These are phyloP conservation scores for Amanita thiersii DNA, from an alignment of 768 basidiomycete species.

Conservation along the genomic window DNA sequence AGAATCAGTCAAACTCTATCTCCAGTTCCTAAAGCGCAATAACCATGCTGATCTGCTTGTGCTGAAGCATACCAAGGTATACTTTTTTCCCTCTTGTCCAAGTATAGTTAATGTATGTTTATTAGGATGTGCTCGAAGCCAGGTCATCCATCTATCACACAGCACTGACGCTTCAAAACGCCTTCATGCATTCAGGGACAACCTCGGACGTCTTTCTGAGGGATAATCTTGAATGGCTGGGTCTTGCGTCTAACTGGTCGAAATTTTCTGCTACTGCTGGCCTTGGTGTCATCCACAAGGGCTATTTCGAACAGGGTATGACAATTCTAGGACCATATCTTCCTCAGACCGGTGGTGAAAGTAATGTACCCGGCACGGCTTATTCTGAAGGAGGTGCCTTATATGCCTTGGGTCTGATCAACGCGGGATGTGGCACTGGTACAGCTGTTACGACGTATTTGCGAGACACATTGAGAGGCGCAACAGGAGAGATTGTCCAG, in stretches of 20 bases:
- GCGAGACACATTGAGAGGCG: conserved; percentile 67
- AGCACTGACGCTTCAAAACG: conserved; percentile 92
- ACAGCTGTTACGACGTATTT: conserved; percentile 71
- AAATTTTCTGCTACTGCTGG: conserved; percentile 98
- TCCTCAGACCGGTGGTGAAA: conserved; percentile 70
- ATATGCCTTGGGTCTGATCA: conserved; percentile 91
- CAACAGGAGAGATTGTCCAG: conserved; percentile 82
- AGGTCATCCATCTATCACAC: conserved; percentile 97
- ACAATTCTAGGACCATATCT: conserved; percentile 91
- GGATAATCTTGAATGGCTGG: conserved; percentile 96
- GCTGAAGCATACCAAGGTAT: conserved; percentile 86
- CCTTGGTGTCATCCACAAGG: conserved; percentile 96
- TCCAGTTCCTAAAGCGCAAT: conserved; percentile 92
- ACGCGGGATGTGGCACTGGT: conserved; percentile 84
- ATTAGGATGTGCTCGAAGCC: conserved; percentile 86
- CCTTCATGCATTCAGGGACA: conserved; percentile 98
- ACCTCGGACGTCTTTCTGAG: conserved; percentile 91
- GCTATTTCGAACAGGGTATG: conserved; percentile 90
- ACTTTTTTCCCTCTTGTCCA: too few relatives aligned
- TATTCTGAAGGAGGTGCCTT: conserved; percentile 97
- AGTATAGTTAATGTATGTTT: too few relatives aligned
- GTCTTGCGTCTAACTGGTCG: conserved; percentile 93
- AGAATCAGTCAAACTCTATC: conserved; percentile 86
- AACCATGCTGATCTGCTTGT: conserved; percentile 90
- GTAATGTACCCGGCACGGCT: conserved; percentile 65